These are phyloP conservation scores for Talaromyces nanjingensis DNA, from an alignment of 495 filamentous ascomycete species.

Conservation along the genomic window DNA sequence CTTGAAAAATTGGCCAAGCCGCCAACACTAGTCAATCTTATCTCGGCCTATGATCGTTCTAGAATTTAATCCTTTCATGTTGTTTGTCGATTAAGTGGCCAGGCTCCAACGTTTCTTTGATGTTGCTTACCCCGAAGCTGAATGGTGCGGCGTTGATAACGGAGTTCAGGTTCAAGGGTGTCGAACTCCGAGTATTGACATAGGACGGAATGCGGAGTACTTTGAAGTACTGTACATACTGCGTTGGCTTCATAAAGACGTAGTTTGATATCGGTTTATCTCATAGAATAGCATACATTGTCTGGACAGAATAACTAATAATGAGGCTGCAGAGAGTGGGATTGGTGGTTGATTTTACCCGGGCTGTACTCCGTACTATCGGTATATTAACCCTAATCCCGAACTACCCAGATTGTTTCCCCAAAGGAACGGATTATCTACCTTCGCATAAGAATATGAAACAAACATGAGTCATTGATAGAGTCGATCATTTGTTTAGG, in stretches of 20 bases:
- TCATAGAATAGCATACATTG: no score
- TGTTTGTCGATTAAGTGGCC: background rate
- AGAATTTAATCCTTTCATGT: background rate
- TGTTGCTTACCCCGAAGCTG: background rate
- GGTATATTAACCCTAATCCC: background rate
- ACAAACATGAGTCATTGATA: background rate
- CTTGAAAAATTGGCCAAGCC: background rate
- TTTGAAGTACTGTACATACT: background rate
- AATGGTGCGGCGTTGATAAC: background rate
- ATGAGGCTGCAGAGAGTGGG: background rate
- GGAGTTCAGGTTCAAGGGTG: background rate
- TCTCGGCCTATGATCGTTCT: background rate
- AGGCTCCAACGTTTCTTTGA: background rate
- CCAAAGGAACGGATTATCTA: background rate
- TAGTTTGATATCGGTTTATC: no score
- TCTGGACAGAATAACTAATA: background rate
- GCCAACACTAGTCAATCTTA: background rate
- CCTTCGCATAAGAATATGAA: background rate
- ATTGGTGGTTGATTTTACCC: background rate
- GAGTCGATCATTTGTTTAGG: background rate
- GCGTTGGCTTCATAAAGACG: background rate
- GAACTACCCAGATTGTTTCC: background rate
- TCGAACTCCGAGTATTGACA: background rate
- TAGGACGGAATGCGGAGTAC: background rate
- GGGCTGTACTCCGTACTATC: background rate